Evolutionary conservation across 2,329 filamentous ascomycete genomes (phyloP), one percentile per base, ranked within the genome.

Genomic region (Fusarium sp.): DNA sequence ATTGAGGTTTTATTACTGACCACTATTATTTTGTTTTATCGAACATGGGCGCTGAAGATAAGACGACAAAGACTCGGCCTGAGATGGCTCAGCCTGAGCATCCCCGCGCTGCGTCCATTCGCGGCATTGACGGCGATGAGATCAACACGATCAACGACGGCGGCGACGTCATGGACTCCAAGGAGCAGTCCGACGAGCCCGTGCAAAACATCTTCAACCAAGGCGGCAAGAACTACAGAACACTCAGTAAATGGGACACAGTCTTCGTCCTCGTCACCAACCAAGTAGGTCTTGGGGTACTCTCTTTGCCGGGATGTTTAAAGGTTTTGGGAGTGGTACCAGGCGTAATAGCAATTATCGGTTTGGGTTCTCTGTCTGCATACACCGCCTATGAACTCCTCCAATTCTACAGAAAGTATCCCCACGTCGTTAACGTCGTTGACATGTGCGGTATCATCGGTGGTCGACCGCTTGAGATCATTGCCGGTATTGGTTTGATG

Each of bases 281-380:
- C 65, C 77, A 79, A 45, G 74, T 79, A 48, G 78, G 75, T 16
- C 73, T 80, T 1, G 79, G 79, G 3, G 79, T 80, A 79, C 91
- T 93, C 86, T 91, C 89, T 1, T 91, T 93, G 69, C 91, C 91
- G 1, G 91, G 89, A 79, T 92, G 90, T 0, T 91, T 92, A 78
- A 89, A 90, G 9, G 82, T 91, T 22, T 85, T 93, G 9, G 91
- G 91, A 8, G 83, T 93, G 14, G 87, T 92, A 6, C 91, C 91
- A 0, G 91, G 91, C 7, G 74, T 93, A 48, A 91, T 92, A 60
- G 78, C 92, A 77, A 92, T 91, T n/a, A 86, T 92, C 61, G 91
- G 91, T 16, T 85, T 80, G 6, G 82, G 91, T 41, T 90, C 91
- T 5, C 83, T 92, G 6, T 92, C 92, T 78, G 92, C 91, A 2